These are phyloP conservation scores for Ustilago trichophora DNA, from an alignment of 1,284 basidiomycete species.

Conservation along the genomic window DNA sequence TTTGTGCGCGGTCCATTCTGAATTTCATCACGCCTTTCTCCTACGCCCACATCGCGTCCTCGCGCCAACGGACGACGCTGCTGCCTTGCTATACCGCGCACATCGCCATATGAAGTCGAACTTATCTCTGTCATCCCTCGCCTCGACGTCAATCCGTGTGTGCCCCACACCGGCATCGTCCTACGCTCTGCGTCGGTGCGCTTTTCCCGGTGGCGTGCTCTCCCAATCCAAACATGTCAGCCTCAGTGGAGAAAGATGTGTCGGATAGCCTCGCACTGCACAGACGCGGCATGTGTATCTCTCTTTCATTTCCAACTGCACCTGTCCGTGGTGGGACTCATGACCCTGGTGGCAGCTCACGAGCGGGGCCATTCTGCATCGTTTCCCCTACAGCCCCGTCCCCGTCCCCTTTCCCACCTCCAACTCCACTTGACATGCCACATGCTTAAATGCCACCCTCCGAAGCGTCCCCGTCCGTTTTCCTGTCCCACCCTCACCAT, in stretches of 20 bases:
- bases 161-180: constrained; percentile 2
- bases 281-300: constrained; percentile 10
- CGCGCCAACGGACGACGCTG: not conserved
- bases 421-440: not conserved
- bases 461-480: not conserved
- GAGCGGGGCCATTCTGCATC: not conserved
- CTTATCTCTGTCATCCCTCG: constrained; percentile 1
- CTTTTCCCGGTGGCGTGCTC: constrained; percentile 10
- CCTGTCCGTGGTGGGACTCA: constrained; percentile 19
- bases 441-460: constrained; percentile 8
- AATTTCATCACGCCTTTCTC: constrained; percentile 1
- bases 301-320: not conserved
- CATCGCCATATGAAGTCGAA: constrained; percentile 18
- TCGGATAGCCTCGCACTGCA: too few relatives aligned
- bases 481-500: constrained; percentile 18
- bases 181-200: not conserved
- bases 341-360: constrained; percentile 13
- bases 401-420: not conserved
- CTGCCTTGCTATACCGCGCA: not conserved
- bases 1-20: not conserved
- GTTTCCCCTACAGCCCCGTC: not conserved
- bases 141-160: constrained; percentile 1
- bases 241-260: too few relatives aligned
- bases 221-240: constrained; percentile 2
- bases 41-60: constrained; percentile 15